phyloP scores from a whole-genome alignment of 83 land plant species.

The Picea abies region DNA sequence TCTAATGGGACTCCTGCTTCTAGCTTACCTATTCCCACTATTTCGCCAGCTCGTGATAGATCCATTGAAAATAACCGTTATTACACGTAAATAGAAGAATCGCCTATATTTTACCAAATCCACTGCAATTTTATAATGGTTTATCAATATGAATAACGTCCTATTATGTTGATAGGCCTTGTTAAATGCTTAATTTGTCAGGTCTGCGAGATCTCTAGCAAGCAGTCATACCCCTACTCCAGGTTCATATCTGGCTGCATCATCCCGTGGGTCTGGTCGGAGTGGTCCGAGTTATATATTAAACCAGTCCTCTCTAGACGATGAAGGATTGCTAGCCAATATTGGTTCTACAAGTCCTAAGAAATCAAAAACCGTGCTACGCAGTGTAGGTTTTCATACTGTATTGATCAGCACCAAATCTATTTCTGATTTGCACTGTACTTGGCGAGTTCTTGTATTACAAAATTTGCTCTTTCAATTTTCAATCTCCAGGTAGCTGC shows the following conservation, averaged over 20 bases:
- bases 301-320: neutral
- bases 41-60: neutral
- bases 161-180: too few relatives aligned
- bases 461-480: too few relatives aligned
- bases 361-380: slow-evolving; percentile 24
- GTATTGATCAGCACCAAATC: too few relatives aligned
- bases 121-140: too few relatives aligned
- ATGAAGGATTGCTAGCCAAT: slow-evolving; percentile 13
- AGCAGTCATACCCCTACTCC: slow-evolving; percentile 40
- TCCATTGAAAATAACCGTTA: slow-evolving; percentile 22
- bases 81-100: neutral
- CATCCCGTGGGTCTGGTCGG: neutral
- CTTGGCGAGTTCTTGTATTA: too few relatives aligned
- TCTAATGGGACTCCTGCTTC: neutral
- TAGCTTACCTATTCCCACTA: neutral
- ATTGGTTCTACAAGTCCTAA: neutral
- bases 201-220: slow-evolving; percentile 61
- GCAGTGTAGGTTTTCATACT: neutral
- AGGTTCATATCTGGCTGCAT: slow-evolving; percentile 24
- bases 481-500: slow-evolving; percentile 16
- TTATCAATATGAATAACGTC: too few relatives aligned
- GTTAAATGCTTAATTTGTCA: neutral
- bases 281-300: neutral
- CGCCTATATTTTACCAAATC: neutral
- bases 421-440: too few relatives aligned